Evolutionary conservation across 2,329 filamentous ascomycete genomes (phyloP), one percentile per base, ranked within the genome.

Genomic region (Zarea fungicola): DNA sequence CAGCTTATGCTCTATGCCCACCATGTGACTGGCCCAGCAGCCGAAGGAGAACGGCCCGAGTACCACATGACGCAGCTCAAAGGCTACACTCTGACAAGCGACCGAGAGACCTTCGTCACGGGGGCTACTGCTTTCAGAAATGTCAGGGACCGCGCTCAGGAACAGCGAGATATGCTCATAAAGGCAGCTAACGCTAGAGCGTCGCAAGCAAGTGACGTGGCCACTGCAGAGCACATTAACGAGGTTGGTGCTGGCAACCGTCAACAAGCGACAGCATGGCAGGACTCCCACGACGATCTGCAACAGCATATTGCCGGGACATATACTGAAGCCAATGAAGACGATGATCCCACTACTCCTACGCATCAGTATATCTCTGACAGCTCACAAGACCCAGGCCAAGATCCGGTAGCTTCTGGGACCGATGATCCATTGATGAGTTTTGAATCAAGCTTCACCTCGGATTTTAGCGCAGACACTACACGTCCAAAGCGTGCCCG

Each of bases 11-110:
- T 73, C 42, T 72, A 65, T 50, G 60, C 68, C 42, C 63, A 65
- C 54, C 62, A 73, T 52, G 19, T 58, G 44, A 65, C 60, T n/a
- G 58, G 58, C 39, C 64, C 67, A 41, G 55, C 47, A 9, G 56
- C 18, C 19, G 50, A 59, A 42, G 62, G 54, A 53, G 62, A 52
- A 55, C 63, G 42, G 42, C 65, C 63, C 6, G 63, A 65, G 57
- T 74, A 73, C 57, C 60, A 72, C 42, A 74, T 72, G 65, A 70
- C 64, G 10, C 54, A 64, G 47, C 5, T 71, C 2, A 46, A 52
- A 0, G 42, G n/a, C 2, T 70, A 34, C 19, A 49, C 2, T 3
- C 52, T 72, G 56, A 68, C 60, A 0, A 42, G 41, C 26, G 49
- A 55, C 42, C 23, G 41, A 4, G 55, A 69, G 2, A 55, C 41